Evolutionary conservation across 2,329 filamentous ascomycete genomes (phyloP).

Genomic region (Penicillium sp.): DNA sequence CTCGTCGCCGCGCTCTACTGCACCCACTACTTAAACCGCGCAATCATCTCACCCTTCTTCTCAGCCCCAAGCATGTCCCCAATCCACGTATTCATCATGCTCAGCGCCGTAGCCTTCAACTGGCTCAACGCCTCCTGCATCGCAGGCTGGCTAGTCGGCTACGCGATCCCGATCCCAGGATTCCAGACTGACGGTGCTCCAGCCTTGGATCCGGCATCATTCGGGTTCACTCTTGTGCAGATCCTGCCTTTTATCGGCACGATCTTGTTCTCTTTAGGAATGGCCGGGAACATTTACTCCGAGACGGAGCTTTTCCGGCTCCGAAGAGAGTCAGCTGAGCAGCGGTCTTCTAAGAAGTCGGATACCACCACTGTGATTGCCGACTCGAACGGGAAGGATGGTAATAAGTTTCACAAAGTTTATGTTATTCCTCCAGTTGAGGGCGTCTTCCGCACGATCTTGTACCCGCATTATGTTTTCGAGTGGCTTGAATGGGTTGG

Average conservation of each 20-base stretch:
- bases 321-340: constrained; percentile 63
- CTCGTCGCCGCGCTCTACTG: constrained; percentile 51
- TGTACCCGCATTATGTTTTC: constrained; percentile 92
- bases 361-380: constrained; percentile 27
- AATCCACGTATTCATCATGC: constrained; percentile 69
- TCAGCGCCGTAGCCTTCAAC: constrained; percentile 70
- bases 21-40: constrained; percentile 89
- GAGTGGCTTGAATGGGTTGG: constrained; percentile 97
- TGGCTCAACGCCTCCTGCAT: constrained; percentile 75
- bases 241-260: constrained; percentile 61
- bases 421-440: constrained; percentile 81
- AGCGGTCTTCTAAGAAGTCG: constrained; percentile 53
- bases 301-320: constrained; percentile 90
- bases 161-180: constrained; percentile 55
- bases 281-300: constrained; percentile 80
- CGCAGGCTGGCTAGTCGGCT: constrained; percentile 78
- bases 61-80: constrained; percentile 89
- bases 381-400: constrained; percentile 28
- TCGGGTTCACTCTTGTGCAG: constrained; percentile 8
- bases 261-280: constrained; percentile 71
- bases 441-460: constrained; percentile 76
- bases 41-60: constrained; percentile 75
- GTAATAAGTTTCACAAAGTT: constrained; percentile 68
- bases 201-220: constrained; percentile 9
- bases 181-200: constrained; percentile 16